phyloP scores from a whole-genome alignment of 495 filamentous ascomycete species.

The Gamarada debralockiae region DNA sequence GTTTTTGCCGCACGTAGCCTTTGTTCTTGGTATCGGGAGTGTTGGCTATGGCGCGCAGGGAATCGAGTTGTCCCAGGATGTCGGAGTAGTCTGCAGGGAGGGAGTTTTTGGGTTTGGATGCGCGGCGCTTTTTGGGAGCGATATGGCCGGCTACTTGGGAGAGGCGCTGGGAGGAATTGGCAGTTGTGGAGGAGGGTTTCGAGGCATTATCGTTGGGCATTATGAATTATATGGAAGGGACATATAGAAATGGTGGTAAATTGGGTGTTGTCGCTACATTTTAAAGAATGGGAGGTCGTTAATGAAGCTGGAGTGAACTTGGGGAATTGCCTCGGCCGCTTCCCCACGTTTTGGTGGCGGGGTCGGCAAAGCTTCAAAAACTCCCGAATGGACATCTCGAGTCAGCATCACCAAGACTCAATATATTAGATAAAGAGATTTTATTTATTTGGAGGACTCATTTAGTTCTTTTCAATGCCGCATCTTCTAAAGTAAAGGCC shows the following conservation, averaged over 20 bases:
- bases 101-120: slow-evolving; percentile 20
- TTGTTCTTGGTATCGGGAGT: slow-evolving; percentile 48
- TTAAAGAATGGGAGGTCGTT: no score
- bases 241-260: background rate
- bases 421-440: no score
- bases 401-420: no score
- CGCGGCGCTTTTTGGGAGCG: slow-evolving; percentile 20
- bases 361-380: background rate
- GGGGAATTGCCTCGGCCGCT: slow-evolving; percentile 18
- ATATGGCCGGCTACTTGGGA: slow-evolving; percentile 27
- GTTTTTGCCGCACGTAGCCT: slow-evolving; percentile 56
- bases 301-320: slow-evolving; percentile 2
- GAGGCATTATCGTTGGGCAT: slow-evolving; percentile 12
- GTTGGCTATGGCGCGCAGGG: slow-evolving; percentile 44
- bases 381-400: background rate
- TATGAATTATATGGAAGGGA: background rate
- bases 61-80: slow-evolving; percentile 47
- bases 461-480: no score
- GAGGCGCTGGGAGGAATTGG: slow-evolving; percentile 13
- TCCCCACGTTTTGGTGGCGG: slow-evolving; percentile 17
- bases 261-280: background rate
- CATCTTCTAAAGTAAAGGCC: background rate
- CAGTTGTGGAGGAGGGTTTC: slow-evolving; percentile 18
- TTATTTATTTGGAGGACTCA: no score
- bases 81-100: slow-evolving; percentile 60